These are phyloP conservation scores for Phialophora macrospora DNA, from an alignment of 2,329 filamentous ascomycete genomes.

Conservation along the genomic window DNA sequence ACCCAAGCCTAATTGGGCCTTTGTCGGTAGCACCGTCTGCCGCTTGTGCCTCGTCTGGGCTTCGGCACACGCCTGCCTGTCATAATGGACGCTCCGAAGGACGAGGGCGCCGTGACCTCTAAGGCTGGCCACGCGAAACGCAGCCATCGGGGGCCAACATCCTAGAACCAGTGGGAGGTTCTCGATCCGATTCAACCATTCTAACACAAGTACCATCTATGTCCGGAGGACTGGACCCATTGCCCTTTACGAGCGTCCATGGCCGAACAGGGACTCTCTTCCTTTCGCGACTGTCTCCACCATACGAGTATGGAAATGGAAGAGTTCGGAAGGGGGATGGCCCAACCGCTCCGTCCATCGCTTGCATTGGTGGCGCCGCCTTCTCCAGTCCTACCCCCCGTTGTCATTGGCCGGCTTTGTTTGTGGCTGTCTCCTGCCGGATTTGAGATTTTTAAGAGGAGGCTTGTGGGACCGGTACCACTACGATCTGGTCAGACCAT, in stretches of 20 bases:
- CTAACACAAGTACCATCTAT: not conserved
- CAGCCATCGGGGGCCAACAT: no score
- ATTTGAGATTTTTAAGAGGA: not conserved
- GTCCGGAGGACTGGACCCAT: not conserved
- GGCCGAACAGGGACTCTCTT: not conserved
- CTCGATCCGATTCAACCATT: no score
- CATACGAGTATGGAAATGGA: not conserved
- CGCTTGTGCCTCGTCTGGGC: not conserved
- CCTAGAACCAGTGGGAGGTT: not conserved
- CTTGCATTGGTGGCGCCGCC: not conserved
- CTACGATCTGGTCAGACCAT: not conserved
- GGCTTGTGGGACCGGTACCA: not conserved
- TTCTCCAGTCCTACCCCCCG: not conserved
- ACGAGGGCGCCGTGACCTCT: not conserved
- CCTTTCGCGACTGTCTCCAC: not conserved
- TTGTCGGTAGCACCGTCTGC: not conserved
- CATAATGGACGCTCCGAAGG: not conserved
- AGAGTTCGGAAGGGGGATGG: not conserved
- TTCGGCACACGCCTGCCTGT: not conserved
- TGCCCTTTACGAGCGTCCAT: not conserved
- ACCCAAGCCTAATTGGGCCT: not conserved
- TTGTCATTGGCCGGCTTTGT: not conserved
- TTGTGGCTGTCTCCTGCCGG: not conserved
- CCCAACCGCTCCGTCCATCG: not conserved
- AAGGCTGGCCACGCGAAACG: not conserved